These are phyloP conservation scores for Ophiostoma montium DNA, from an alignment of 2,329 filamentous ascomycete genomes.

Conservation along the genomic window DNA sequence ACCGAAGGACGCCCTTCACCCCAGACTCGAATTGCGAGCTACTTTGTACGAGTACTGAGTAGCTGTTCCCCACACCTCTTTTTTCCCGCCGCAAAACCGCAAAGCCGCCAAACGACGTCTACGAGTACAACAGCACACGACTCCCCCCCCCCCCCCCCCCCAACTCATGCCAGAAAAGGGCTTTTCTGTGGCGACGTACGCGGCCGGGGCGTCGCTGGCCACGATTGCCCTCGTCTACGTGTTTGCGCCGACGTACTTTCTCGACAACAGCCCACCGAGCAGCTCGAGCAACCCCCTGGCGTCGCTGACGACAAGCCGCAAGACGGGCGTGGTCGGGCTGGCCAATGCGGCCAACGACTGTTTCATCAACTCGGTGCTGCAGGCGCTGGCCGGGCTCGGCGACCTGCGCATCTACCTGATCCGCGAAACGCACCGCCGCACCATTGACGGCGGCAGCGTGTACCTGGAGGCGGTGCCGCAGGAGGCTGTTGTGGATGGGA, in stretches of 20 bases:
- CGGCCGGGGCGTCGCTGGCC: slow-evolving; percentile 86
- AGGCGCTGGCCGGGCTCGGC: slow-evolving; percentile 78
- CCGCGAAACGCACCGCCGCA: slow-evolving; percentile 72
- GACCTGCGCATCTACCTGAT: slow-evolving; percentile 88
- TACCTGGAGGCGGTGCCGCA: slow-evolving; percentile 50
- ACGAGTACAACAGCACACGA: too few relatives aligned
- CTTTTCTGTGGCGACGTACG: slow-evolving; percentile 77
- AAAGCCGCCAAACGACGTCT: too few relatives aligned
- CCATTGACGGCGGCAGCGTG: slow-evolving; percentile 61
- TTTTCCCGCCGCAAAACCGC: too few relatives aligned
- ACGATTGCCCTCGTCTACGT: slow-evolving; percentile 94
- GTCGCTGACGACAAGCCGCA: slow-evolving; percentile 32
- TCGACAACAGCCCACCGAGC: slow-evolving; percentile 67
- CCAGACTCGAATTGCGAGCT: too few relatives aligned
- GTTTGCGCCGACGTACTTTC: slow-evolving; percentile 91
- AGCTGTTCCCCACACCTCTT: too few relatives aligned
- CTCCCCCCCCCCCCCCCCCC: neutral
- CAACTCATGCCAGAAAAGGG: slow-evolving; percentile 63
- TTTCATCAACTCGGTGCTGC: slow-evolving; percentile 92
- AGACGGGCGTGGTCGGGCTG: slow-evolving; percentile 79
- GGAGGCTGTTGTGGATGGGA: slow-evolving; percentile 11
- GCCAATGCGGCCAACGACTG: slow-evolving; percentile 88
- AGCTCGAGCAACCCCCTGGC: slow-evolving; percentile 18
- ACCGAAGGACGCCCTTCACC: neutral
- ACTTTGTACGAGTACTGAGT: too few relatives aligned